Base-by-base conservation (phyloP, 345 rosid genomes). In the Corchorus capsularis region DNA sequence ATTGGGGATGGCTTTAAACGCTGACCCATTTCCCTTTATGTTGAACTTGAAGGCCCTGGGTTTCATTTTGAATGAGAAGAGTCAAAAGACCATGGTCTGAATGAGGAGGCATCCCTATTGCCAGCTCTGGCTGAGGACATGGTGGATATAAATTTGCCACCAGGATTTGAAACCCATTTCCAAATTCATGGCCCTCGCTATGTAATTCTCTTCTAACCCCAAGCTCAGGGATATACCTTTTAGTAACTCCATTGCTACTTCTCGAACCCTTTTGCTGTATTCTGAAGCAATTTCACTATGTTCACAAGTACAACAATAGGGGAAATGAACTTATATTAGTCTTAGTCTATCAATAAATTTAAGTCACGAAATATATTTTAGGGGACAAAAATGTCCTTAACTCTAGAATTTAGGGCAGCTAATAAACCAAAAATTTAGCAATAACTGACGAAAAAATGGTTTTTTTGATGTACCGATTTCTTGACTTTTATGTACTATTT, bases 81-180 rank as follows among this genome's bases (percentile, higher is more conserved):
- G 92, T 86, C 22, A 88, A 56, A n/a, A 88, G 83, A 59, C 94
- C 87, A 15, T 90, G 90, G 46, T 88, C 90, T 0, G 94, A 84
- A 65, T 90, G 94, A 35, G 92, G 84, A 0, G 90, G 86, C 75
- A 90, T 0, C 3, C 94, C 94, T 84, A 87, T 86, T n/a, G 87
- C 90, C 1, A 78, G 85, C 13, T 86, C 86, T 22, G 93, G 93
- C 71, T 85, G 84, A 13, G 88, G 87, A 73, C 93, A 89, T 3
- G 91, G 80, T 2, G 93, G 89, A 59, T 89, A 89, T 4, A 80
- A 65, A 67, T 87, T 89, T 0, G 85, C 86, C 0, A 20, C 15
- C 12, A 83, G 53, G 4, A 82, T 15, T 43, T 87, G 88, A 0
- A 79, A 59, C 2, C 90, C 82, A 0, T 75, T 50, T 82, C 86